Evolutionary conservation across 495 filamentous ascomycete species (phyloP).

Genomic region (Penicillium canariense): DNA sequence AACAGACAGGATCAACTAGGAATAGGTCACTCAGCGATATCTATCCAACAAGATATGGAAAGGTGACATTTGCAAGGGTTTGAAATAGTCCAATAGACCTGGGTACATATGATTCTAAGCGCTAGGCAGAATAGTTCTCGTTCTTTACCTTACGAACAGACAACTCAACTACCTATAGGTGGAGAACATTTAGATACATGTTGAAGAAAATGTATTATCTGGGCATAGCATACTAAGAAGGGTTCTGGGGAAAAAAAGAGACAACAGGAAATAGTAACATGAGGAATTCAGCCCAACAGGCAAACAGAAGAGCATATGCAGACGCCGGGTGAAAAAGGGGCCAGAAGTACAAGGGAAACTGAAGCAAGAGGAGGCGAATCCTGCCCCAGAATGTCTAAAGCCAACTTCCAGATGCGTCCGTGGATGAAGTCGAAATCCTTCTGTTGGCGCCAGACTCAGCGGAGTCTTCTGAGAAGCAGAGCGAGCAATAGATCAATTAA

Average conservation of each 20-base stretch:
- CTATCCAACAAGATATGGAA: too few relatives aligned
- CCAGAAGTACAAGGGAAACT: slow-evolving; percentile 26
- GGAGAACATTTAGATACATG: slow-evolving; percentile 9
- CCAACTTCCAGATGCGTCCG: slow-evolving; percentile 32
- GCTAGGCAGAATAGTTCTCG: too few relatives aligned
- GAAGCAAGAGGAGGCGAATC: slow-evolving; percentile 25
- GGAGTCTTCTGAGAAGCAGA: slow-evolving; percentile 1
- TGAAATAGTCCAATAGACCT: too few relatives aligned
- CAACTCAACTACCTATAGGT: too few relatives aligned
- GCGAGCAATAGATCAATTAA: slow-evolving; percentile 21
- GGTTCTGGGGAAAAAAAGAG: slow-evolving; percentile 18
- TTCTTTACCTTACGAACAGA: too few relatives aligned
- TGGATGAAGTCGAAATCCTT: slow-evolving; percentile 16
- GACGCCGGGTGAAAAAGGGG: slow-evolving; percentile 38
- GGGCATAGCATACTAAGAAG: slow-evolving; percentile 37
- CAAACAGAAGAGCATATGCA: slow-evolving; percentile 31
- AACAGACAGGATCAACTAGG: too few relatives aligned
- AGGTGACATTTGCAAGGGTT: too few relatives aligned
- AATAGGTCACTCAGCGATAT: too few relatives aligned
- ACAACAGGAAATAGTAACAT: slow-evolving; percentile 19
- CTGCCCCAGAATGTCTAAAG: slow-evolving; percentile 38
- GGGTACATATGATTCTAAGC: too few relatives aligned
- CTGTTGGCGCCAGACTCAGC: slow-evolving; percentile 10
- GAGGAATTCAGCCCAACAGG: slow-evolving; percentile 33
- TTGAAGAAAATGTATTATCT: slow-evolving; percentile 42